Evolutionary conservation across 2,329 filamentous ascomycete species (phyloP).

Genomic region (Trichophyton verrucosum): DNA sequence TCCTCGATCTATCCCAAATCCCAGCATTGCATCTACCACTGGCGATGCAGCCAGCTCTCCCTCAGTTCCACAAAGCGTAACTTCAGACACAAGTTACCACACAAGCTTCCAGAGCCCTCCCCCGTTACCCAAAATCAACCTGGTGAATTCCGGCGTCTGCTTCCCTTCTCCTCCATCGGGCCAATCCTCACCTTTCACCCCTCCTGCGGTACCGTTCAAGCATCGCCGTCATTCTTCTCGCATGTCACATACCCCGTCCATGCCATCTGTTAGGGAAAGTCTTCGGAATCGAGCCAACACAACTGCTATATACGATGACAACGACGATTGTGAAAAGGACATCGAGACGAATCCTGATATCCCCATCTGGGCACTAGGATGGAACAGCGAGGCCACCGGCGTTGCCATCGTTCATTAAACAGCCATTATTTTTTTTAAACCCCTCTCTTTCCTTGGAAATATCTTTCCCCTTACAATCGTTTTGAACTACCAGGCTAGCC

Average conservation of each 20-base stretch:
- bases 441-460: too few species aligned
- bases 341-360: constrained; percentile 42
- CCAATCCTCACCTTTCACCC: constrained; percentile 10
- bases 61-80: constrained; percentile 17
- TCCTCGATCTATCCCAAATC: constrained; percentile 18
- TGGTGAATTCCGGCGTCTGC: constrained; percentile 27
- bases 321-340: constrained; percentile 27
- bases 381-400: constrained; percentile 31
- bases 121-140: constrained; percentile 10
- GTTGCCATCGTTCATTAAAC: constrained; percentile 26
- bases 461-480: too few species aligned
- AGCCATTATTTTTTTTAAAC: too few species aligned
- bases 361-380: constrained; percentile 30
- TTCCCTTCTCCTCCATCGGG: constrained; percentile 29
- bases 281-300: constrained; percentile 31
- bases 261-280: constrained; percentile 22
- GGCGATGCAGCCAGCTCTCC: constrained; percentile 18
- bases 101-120: not conserved
- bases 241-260: constrained; percentile 22
- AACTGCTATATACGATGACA: constrained; percentile 35
- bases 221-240: constrained; percentile 29
- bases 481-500: too few species aligned
- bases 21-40: constrained; percentile 5
- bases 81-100: constrained; percentile 7
- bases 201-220: constrained; percentile 19